Conservation (phyloP, 1,284 basidiomycete species). For the Cutaneotrichosporon cutaneum region DNA sequence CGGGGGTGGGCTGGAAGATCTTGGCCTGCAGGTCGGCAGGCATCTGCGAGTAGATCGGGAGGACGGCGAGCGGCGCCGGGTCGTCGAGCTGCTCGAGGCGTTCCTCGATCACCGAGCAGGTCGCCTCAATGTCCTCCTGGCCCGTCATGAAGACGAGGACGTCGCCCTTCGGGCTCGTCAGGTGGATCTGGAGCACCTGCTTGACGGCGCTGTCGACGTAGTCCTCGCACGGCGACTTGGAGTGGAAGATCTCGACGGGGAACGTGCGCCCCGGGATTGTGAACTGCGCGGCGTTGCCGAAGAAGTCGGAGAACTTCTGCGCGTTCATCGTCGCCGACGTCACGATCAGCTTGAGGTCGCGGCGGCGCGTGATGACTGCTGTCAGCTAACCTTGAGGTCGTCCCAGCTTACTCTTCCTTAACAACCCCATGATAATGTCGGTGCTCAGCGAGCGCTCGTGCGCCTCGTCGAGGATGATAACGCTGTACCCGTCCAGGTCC, state of each 20-base stretch:
- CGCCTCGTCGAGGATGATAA: conserved; percentile 95
- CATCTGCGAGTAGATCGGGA: conserved; percentile 99
- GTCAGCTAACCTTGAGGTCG: neutral
- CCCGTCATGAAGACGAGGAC: conserved; percentile 99
- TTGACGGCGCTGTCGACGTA: conserved; percentile 98
- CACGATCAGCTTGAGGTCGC: conserved; percentile 93
- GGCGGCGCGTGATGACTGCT: conserved; percentile 79
- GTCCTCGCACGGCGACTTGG: conserved; percentile 96
- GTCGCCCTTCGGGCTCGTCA: conserved; percentile 90
- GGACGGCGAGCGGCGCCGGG: conserved; percentile 75
- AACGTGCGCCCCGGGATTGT: conserved; percentile 98
- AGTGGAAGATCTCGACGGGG: conserved; percentile 93
- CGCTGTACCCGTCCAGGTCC: conserved; percentile 89
- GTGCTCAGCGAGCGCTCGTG: conserved; percentile 95
- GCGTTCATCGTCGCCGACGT: conserved; percentile 99
- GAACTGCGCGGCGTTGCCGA: conserved; percentile 90
- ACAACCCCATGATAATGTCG: conserved; percentile 93
- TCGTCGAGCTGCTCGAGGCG: conserved; percentile 88
- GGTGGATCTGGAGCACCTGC: conserved; percentile 93
- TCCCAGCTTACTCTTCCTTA: conserved; percentile 74
- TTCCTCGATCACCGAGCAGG: conserved; percentile 87
- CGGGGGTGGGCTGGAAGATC: conserved; percentile 92
- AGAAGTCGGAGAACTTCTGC: conserved; percentile 95
- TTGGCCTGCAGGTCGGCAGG: conserved; percentile 97
- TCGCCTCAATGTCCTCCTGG: conserved; percentile 97